Evolutionary conservation across 2,329 filamentous ascomycete species (phyloP).

Genomic region (Pseudogymnoascus sp.): DNA sequence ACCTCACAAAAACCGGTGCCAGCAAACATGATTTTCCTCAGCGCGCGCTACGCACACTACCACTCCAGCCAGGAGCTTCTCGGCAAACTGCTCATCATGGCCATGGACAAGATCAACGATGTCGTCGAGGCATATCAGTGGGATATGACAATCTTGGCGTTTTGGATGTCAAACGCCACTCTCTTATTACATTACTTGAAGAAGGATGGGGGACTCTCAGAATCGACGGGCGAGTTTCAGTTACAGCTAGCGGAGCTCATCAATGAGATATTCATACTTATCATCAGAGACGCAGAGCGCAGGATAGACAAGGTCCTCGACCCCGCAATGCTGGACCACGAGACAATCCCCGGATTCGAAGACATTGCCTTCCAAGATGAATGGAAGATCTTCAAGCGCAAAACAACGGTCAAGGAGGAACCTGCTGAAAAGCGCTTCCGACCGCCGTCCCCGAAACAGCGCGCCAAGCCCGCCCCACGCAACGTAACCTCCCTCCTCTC

Average conservation of each 20-base stretch:
- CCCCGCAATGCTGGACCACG: constrained; percentile 89
- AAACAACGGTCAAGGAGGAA: constrained; percentile 82
- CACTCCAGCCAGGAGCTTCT: constrained; percentile 83
- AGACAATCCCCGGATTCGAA: constrained; percentile 95
- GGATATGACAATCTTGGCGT: constrained; percentile 99
- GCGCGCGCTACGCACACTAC: constrained; percentile 92
- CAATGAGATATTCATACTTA: constrained; percentile 97
- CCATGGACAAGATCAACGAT: constrained; percentile 94
- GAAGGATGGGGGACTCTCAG: constrained; percentile 76
- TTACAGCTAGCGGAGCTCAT: constrained; percentile 88
- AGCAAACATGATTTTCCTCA: constrained; percentile 93
- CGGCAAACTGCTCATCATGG: constrained; percentile 68
- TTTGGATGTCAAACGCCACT: constrained; percentile 97
- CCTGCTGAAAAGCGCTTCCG: constrained; percentile 84
- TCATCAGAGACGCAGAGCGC: constrained; percentile 90
- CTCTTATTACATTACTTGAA: constrained; percentile 93
- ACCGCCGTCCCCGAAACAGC: constrained; percentile 85
- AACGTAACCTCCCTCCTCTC: constrained; percentile 94
- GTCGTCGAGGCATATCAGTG: constrained; percentile 94
- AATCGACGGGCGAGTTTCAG: constrained; percentile 81
- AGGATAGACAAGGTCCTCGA: constrained; percentile 95
- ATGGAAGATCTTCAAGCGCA: constrained; percentile 94
- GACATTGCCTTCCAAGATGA: constrained; percentile 97
- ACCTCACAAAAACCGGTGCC: constrained; percentile 97
- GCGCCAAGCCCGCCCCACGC: constrained; percentile 83